phyloP scores from a whole-genome alignment of 352 stramenopile genomes.

The Hyaloperonospora arabidopsidis region DNA sequence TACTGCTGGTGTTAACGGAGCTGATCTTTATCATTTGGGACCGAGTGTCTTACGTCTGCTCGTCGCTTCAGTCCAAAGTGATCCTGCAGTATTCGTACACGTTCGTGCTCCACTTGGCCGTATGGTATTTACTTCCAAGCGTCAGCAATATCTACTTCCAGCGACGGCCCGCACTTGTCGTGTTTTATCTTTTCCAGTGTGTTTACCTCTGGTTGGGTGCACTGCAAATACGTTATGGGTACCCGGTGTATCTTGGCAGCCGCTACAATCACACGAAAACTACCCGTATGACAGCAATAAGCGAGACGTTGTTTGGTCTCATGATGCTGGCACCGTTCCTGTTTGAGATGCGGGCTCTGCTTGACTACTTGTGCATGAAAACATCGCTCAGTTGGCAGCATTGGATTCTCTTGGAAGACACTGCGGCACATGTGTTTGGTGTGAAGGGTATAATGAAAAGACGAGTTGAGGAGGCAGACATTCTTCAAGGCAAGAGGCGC shows the following conservation, averaged over 20 bases:
- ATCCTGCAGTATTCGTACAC: slow-evolving; percentile 71
- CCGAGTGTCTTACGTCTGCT: slow-evolving; percentile 70
- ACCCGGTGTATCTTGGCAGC: slow-evolving; percentile 75
- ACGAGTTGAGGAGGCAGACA: slow-evolving; percentile 50
- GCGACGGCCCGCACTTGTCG: slow-evolving; percentile 50
- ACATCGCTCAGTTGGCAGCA: slow-evolving; percentile 75
- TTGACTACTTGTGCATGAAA: slow-evolving; percentile 84
- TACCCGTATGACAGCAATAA: slow-evolving; percentile 39
- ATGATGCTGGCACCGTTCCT: slow-evolving; percentile 78
- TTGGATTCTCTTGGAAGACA: slow-evolving; percentile 81
- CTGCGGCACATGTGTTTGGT: slow-evolving; percentile 63
- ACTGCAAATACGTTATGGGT: slow-evolving; percentile 81
- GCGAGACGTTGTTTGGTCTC: slow-evolving; percentile 60
- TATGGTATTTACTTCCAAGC: slow-evolving; percentile 70
- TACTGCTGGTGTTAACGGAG: slow-evolving; percentile 75
- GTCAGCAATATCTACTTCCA: slow-evolving; percentile 81
- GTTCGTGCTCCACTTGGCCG: slow-evolving; percentile 54
- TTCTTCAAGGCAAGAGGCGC: slow-evolving; percentile 73
- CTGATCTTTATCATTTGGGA: slow-evolving; percentile 83
- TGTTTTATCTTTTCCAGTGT: slow-evolving; percentile 80
- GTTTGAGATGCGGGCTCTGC: slow-evolving; percentile 82
- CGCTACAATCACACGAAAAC: slow-evolving; percentile 65
- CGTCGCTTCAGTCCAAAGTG: slow-evolving; percentile 68
- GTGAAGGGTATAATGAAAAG: slow-evolving; percentile 77
- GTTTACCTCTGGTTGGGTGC: slow-evolving; percentile 67